Conservation (phyloP, 2,329 filamentous ascomycete genomes). For the Exophiala calicioides region DNA sequence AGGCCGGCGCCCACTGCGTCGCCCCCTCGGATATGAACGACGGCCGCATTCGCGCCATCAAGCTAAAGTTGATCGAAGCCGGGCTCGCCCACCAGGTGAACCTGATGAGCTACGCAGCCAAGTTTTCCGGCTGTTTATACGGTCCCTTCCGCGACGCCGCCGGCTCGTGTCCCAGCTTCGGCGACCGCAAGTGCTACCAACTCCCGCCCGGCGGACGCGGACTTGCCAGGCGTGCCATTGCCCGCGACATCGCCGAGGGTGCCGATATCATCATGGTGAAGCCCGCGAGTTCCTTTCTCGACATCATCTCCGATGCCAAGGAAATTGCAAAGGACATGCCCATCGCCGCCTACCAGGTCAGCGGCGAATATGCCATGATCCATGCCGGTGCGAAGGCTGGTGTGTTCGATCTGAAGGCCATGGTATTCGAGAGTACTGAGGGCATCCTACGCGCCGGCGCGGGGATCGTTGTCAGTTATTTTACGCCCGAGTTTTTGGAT, state of each 20-base stretch:
- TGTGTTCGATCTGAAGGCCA: conserved; percentile 90
- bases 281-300: conserved; percentile 90
- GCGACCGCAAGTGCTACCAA: conserved; percentile 95
- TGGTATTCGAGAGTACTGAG: conserved; percentile 93
- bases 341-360: conserved; percentile 94
- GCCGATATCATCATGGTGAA: conserved; percentile 99
- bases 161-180: conserved; percentile 85
- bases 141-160: conserved; percentile 97
- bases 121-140: conserved; percentile 95
- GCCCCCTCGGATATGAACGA: conserved; percentile 99
- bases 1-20: conserved; percentile 92
- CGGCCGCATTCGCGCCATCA: conserved; percentile 93
- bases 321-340: conserved; percentile 89
- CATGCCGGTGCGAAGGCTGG: conserved; percentile 93
- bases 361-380: conserved; percentile 97
- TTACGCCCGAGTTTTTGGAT: conserved; percentile 75
- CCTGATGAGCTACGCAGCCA: conserved; percentile 97
- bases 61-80: conserved; percentile 93
- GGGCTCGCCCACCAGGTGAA: conserved; percentile 88
- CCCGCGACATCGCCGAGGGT: conserved; percentile 86
- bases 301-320: conserved; percentile 97
- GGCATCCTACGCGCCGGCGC: conserved; percentile 91
- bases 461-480: conserved; percentile 91
- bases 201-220: conserved; percentile 89
- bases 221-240: conserved; percentile 84